Evolutionary conservation across 2,329 filamentous ascomycete species (phyloP), one percentile per base, ranked within the genome.

Genomic region (Trichophyton simii): DNA sequence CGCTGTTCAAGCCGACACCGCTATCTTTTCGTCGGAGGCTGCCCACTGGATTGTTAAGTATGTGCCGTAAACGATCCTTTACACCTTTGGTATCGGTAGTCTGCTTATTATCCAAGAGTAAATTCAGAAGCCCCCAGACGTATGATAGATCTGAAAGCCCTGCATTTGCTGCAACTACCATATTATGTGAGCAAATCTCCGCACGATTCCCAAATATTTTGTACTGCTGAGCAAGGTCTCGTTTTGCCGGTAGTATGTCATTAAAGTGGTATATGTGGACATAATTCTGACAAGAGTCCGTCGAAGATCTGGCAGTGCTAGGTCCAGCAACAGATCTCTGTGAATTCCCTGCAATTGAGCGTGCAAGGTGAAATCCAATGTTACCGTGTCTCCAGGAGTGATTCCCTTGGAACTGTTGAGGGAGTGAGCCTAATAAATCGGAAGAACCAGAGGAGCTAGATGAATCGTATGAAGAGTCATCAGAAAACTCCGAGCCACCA

Each of bases 161-260:
- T 66, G 87, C 81, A 64, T 83, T 85, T 66, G 84, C 80, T 7
- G 92, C 91, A 54, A 95, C 84, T 1, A 76, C 75, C 7, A 91
- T 89, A 72, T 99, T 99, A 68, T 95, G 87, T 52, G 83, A 79
- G 72, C 92, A 97, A 2, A 96, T 84, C 42, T 87, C 82, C n/a
- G 85, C 82, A 0, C 88, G 87, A 63, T 91, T 85, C 2, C 91
- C 91, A 71, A 94, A 91, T 13, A 96, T 87, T 25, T 82, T 82
- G 73, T 97, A 99, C 66, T 88, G 83, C 62, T 84, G 78, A 1
- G 91, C 94, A 64, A 96, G 81, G 60, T 84, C 80, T 63, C 81
- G 81, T 71, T 91, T 94, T 2, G 89, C 87, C 0, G 91, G 91
- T n/a, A 96, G 75, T 11, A 90, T 72, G 57, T 82, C 77, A 8